A percentile compares a stretch with the other conserved stretches of the same genome.
phyloP scores from a whole-genome alignment of 2,329 filamentous ascomycete genomes.

The Zasmidium angulare region DNA sequence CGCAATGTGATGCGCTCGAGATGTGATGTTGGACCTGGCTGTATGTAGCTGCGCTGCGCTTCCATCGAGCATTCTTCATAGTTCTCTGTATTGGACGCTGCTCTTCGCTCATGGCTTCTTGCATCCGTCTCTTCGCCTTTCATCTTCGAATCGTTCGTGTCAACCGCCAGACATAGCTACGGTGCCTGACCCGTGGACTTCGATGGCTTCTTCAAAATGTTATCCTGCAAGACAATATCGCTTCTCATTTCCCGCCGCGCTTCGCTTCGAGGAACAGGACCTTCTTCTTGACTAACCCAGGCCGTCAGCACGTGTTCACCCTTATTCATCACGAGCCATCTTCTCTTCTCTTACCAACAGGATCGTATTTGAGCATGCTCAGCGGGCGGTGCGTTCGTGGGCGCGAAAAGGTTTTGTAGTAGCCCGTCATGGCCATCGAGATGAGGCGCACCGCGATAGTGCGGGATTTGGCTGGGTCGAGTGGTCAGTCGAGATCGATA shows the following conservation, averaged over 20 bases:
- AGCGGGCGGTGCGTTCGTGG: slow-evolving; percentile 79
- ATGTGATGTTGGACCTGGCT: background rate
- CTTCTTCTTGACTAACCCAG: slow-evolving; percentile 75
- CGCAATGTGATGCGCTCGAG: background rate
- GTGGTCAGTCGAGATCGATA: too few relatives aligned
- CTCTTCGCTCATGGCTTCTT: background rate
- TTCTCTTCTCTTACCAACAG: slow-evolving; percentile 68
- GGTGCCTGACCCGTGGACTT: background rate
- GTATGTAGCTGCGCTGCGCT: background rate
- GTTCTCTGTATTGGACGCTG: background rate
- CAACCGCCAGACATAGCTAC: background rate
- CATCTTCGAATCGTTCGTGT: background rate
- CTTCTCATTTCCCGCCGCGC: slow-evolving; percentile 58
- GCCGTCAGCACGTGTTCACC: background rate
- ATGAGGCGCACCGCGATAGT: slow-evolving; percentile 90
- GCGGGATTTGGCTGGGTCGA: slow-evolving; percentile 74
- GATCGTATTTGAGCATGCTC: slow-evolving; percentile 99
- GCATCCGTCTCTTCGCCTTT: background rate
- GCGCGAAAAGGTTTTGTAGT: slow-evolving; percentile 87
- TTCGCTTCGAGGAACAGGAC: slow-evolving; percentile 95
- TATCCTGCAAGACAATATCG: background rate
- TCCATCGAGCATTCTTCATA: background rate
- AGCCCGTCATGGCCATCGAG: slow-evolving; percentile 98
- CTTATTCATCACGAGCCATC: too few relatives aligned
- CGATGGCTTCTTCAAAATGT: background rate